These are phyloP conservation scores for Zygosaccharomyces rouxii DNA, from an alignment of 805 yeast genomes.

Conservation along the genomic window DNA sequence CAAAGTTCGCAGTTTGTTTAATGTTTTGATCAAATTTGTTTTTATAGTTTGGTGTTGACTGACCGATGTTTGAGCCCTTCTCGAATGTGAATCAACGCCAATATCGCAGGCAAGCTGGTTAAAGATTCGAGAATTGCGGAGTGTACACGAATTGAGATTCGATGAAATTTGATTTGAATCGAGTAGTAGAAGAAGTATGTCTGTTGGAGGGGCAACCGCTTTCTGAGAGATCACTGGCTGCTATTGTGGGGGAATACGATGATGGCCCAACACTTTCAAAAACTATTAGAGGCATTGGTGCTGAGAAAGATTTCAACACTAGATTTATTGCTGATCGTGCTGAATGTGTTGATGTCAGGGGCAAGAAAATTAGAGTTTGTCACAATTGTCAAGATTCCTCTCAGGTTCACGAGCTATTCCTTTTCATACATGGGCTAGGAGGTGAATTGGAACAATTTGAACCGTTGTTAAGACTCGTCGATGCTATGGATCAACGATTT, in stretches of 20 bases:
- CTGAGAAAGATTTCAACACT: constrained; percentile 23
- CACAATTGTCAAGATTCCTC: constrained; percentile 19
- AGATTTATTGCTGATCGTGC: constrained; percentile 21
- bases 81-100: not conserved
- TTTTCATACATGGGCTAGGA: constrained; percentile 84
- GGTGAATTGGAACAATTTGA: constrained; percentile 88
- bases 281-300: constrained; percentile 10
- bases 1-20: not conserved
- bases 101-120: not conserved
- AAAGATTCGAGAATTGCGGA: not conserved
- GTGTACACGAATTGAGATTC: not conserved
- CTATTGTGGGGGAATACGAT: constrained; percentile 18
- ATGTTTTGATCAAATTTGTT: not conserved
- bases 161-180: not conserved
- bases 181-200: constrained; percentile 11
- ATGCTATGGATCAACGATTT: constrained; percentile 59
- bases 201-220: constrained; percentile 19
- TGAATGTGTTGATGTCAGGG: constrained; percentile 8
- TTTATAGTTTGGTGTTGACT: not conserved
- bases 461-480: constrained; percentile 52
- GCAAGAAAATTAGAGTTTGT: constrained; percentile 19
- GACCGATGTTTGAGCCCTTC: not conserved
- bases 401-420: constrained; percentile 34
- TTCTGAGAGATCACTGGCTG: constrained; percentile 18
- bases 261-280: constrained; percentile 14